These are phyloP conservation scores for Cryptococcus sp. DNA, from an alignment of 1,284 basidiomycete genomes.

Conservation along the genomic window DNA sequence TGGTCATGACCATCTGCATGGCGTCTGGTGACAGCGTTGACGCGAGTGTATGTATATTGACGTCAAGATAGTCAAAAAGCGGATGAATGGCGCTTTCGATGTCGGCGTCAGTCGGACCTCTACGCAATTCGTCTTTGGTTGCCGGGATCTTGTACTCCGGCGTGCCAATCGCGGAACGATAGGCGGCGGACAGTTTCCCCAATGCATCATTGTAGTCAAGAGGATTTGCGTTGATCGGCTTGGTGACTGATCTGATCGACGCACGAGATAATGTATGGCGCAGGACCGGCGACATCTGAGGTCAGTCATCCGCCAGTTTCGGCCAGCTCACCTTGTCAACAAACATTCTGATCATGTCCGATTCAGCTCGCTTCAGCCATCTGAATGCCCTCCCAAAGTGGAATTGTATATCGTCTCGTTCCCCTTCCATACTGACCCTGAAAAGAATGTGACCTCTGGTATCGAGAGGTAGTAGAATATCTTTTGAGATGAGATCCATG, in stretches of 20 bases:
- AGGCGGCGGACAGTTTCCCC: constrained; percentile 73
- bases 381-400: constrained; percentile 96
- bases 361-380: constrained; percentile 88
- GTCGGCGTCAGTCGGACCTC: constrained; percentile 86
- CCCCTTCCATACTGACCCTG: constrained; percentile 95
- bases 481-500: constrained; percentile 85
- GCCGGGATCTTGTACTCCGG: constrained; percentile 74
- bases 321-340: constrained; percentile 79
- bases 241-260: constrained; percentile 74
- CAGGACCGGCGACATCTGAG: constrained; percentile 90
- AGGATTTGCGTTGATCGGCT: constrained; percentile 57
- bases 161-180: constrained; percentile 60
- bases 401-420: constrained; percentile 97
- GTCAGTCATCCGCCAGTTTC: constrained; percentile 3
- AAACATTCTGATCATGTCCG: constrained; percentile 94
- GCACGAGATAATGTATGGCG: constrained; percentile 81
- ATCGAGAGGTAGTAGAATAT: constrained; percentile 87
- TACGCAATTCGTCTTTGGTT: constrained; percentile 54
- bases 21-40: constrained; percentile 80
- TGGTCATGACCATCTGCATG: constrained; percentile 89
- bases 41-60: constrained; percentile 88
- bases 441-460: constrained; percentile 76
- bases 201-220: constrained; percentile 71
- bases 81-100: constrained; percentile 92
- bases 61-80: constrained; percentile 95